A percentile compares a stretch with the other conserved stretches of the same genome.
Conservation (phyloP, 2,329 filamentous ascomycete genomes). For the Cladophialophora yegresii region DNA sequence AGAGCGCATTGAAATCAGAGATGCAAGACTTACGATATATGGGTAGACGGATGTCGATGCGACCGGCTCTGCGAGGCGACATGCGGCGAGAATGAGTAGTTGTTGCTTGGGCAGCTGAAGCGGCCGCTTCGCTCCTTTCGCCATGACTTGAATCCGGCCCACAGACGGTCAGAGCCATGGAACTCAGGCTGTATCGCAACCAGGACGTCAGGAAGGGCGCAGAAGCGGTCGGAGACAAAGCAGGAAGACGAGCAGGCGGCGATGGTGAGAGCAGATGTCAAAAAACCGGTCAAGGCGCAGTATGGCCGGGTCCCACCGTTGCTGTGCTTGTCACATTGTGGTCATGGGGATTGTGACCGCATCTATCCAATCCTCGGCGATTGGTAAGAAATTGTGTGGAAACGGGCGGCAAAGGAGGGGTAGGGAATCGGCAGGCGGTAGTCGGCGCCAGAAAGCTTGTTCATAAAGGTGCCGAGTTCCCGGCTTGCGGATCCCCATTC, state of each 20-base stretch:
- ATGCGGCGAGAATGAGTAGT: conserved; percentile 75
- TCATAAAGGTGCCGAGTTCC: conserved; percentile 3
- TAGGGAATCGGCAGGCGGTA: neutral
- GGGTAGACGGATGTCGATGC: conserved; percentile 71
- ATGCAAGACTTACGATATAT: conserved; percentile 46
- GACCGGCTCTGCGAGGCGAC: conserved; percentile 73
- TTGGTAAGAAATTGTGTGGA: conserved; percentile 1
- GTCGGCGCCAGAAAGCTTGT: neutral
- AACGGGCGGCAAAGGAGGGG: conserved; percentile 13
- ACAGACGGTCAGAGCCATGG: conserved; percentile 21
- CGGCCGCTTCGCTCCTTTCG: conserved; percentile 41
- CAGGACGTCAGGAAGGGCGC: neutral
- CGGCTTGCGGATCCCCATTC: neutral
- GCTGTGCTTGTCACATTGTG: conserved; percentile 4
- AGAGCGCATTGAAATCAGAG: neutral
- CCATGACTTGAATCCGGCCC: conserved; percentile 24
- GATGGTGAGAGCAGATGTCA: neutral
- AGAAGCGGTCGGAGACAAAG: neutral
- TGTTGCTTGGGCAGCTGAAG: conserved; percentile 72
- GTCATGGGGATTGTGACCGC: conserved; percentile 1
- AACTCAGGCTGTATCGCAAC: neutral
- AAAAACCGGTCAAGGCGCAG: conserved; percentile 21
- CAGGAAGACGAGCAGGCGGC: neutral
- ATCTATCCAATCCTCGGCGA: conserved; percentile 9
- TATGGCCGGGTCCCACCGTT: conserved; percentile 19